Base-by-base conservation (phyloP, 1,284 basidiomycete genomes). In the Ustilago crameri region DNA sequence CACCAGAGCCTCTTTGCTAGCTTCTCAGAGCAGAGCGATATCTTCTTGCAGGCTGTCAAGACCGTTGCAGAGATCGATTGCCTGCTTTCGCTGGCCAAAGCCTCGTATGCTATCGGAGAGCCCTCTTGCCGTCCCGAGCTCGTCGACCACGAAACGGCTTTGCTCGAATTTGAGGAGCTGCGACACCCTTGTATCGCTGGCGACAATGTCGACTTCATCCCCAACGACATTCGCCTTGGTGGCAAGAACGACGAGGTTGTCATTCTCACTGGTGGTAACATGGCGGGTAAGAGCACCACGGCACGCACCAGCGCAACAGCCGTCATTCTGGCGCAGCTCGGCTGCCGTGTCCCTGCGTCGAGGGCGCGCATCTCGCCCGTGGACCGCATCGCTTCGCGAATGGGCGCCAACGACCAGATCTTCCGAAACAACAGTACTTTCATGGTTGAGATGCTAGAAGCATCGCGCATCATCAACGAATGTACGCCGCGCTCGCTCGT, bases 291-390 rank as follows among this genome's bases (percentile, higher is more conserved):
- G 65, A 84, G 82, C 57, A 85, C 84, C 0, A 80, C 86, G 8
- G 91, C 97, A 88, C 90, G 96, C 49, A 98, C 97, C 91, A 96
- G 95, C n/a, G 94, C 93, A 5, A 89, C 91, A 0, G 95, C 91
- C 27, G 90, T 96, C 62, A 97, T 98, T 75, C 92, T 97, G 90
- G 95, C 94, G 9, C 95, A 98, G 83, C 86, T 98, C 18, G 96
- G 96, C n/a, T 98, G 98, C 90, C 89, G 91, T 51, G 93, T 99
- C 3, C 96, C 96, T 3, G 95, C 96, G 0, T 84, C 87, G 34
- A 87, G 85, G 51, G 96, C 95, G 26, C 87, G 91, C 34, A 83
- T 99, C 47, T 91, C 90, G 69, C 93, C 96, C 0, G 90, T 97
- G 2, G 95, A 99, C 83, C 87, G 91, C 23, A 97, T 99, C 76